Evolutionary conservation across 805 yeast species (phyloP).

Genomic region (Saturnispora diversa): DNA sequence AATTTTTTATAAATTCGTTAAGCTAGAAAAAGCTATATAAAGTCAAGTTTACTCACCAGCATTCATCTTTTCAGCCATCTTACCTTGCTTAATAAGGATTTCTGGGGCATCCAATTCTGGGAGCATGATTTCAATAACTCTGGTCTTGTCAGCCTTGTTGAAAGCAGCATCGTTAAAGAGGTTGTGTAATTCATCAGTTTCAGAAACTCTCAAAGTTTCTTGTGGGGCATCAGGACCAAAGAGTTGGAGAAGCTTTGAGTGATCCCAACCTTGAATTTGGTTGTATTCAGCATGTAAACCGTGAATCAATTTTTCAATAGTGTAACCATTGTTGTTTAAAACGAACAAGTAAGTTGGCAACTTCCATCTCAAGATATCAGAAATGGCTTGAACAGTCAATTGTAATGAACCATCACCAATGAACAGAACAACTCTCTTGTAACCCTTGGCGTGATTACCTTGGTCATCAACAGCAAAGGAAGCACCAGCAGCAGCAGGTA

Average conservation of each 20-base stretch:
- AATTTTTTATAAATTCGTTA: too few species aligned
- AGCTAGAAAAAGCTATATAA: too few species aligned
- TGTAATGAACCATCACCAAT: constrained; percentile 74
- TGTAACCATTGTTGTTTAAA: constrained; percentile 66
- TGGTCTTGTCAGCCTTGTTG: constrained; percentile 48
- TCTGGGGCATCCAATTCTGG: constrained; percentile 64
- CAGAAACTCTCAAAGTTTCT: constrained; percentile 46
- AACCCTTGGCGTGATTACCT: constrained; percentile 35
- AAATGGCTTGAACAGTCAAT: constrained; percentile 65
- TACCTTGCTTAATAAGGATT: constrained; percentile 59
- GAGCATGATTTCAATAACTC: constrained; percentile 61
- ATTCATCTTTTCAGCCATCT: constrained; percentile 36
- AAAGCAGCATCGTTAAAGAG: constrained; percentile 41
- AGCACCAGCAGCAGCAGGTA: constrained; percentile 64
- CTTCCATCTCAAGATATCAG: constrained; percentile 60
- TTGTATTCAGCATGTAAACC: constrained; percentile 59
- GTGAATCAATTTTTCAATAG: constrained; percentile 68
- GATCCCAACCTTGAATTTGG: constrained; percentile 63
- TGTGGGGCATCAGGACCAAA: constrained; percentile 51
- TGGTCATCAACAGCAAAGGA: constrained; percentile 63
- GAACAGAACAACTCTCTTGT: constrained; percentile 54
- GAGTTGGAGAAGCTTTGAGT: constrained; percentile 45
- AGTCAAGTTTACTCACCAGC: constrained; percentile 11
- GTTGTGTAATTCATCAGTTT: constrained; percentile 50
- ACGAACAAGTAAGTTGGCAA: constrained; percentile 62